phyloP scores from a whole-genome alignment of 2,329 filamentous ascomycete genomes.

The Teratosphaeria gauchensis region DNA sequence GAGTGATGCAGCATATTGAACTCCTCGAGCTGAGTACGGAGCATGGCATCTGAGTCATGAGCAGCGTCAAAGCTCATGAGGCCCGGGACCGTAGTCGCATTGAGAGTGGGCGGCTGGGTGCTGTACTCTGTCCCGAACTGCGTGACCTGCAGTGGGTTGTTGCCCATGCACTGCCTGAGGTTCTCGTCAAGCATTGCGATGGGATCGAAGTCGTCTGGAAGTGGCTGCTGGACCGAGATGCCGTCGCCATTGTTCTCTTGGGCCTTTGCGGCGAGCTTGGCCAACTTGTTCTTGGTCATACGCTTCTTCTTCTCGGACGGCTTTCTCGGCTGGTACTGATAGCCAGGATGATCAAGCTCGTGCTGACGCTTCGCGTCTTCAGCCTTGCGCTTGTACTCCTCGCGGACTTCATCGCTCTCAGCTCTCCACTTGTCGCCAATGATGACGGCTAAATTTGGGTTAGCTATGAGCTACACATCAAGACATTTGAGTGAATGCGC shows the following conservation, averaged over 20 bases:
- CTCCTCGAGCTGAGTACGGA: not conserved
- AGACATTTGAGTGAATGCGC: too few relatives aligned
- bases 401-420: not conserved
- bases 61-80: not conserved
- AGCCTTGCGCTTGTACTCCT: not conserved
- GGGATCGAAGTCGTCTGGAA: conserved; percentile 1
- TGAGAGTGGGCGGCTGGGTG: not conserved
- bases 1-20: not conserved
- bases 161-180: not conserved
- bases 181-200: conserved; percentile 4
- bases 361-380: not conserved
- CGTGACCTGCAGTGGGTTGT: not conserved
- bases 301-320: not conserved
- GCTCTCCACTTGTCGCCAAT: not conserved
- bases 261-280: not conserved
- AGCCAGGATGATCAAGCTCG: not conserved
- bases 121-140: not conserved
- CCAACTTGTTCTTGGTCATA: not conserved
- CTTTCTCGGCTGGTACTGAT: not conserved
- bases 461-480: too few relatives aligned
- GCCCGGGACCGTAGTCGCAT: not conserved
- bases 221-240: not conserved
- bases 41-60: not conserved
- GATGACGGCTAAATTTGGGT: too few relatives aligned
- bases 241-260: not conserved